Percentiles rank a stretch among this genome's conserved stretches.
Conservation (phyloP, 2,329 filamentous ascomycete species). For the Gremmenia infestans region DNA sequence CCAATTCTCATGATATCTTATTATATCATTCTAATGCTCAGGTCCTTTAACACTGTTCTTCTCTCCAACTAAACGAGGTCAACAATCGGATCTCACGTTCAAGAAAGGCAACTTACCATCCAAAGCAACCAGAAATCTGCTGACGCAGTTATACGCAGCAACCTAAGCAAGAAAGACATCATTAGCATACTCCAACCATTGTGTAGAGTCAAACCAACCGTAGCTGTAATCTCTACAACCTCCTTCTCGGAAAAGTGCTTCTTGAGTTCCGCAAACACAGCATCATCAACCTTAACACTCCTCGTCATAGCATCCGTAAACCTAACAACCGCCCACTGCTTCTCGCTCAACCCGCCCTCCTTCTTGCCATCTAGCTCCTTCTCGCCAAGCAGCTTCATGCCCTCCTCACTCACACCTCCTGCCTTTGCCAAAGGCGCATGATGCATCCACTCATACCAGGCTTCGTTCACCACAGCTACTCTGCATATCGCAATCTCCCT, state of each 20-base stretch:
- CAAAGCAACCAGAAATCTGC: conserved; percentile 74
- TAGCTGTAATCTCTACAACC: conserved; percentile 76
- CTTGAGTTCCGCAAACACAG: conserved; percentile 60
- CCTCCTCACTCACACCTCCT: conserved; percentile 27
- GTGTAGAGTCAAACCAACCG: conserved; percentile 31
- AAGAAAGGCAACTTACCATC: conserved; percentile 51
- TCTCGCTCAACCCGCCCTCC: conserved; percentile 43
- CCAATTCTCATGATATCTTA: too few species aligned
- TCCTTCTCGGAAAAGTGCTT: conserved; percentile 61
- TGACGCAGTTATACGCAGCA: conserved; percentile 80
- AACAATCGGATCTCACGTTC: background rate
- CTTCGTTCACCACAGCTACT: conserved; percentile 73
- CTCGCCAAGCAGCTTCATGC: conserved; percentile 21
- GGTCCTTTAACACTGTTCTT: conserved; percentile 24
- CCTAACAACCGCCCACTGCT: conserved; percentile 63
- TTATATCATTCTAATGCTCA: background rate
- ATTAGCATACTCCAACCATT: background rate
- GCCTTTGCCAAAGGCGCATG: conserved; percentile 57
- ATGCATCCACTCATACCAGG: conserved; percentile 81
- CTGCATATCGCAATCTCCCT: conserved; percentile 78
- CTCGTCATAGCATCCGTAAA: conserved; percentile 84
- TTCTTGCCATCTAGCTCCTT: conserved; percentile 27
- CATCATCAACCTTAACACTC: conserved; percentile 63
- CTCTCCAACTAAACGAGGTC: conserved; percentile 25
- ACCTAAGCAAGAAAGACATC: conserved; percentile 35